phyloP scores from a whole-genome alignment of 495 filamentous ascomycete species.

The Aspergillus nidulans region DNA sequence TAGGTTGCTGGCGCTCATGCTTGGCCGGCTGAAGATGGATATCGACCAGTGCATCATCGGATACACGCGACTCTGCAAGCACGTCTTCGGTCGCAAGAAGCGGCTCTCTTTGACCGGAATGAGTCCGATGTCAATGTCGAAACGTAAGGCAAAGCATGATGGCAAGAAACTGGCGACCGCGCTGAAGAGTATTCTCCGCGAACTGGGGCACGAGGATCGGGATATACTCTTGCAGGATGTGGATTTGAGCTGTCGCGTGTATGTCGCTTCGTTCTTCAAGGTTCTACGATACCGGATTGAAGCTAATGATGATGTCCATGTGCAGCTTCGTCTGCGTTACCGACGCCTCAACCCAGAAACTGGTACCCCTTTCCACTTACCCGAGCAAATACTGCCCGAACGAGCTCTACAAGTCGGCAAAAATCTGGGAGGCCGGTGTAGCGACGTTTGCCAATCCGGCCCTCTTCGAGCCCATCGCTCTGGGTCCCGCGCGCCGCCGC shows the following conservation, averaged over 20 bases:
- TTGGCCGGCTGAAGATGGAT: constrained; percentile 41
- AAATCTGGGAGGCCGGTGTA: constrained; percentile 45
- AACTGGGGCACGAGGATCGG: constrained; percentile 26
- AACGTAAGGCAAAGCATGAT: constrained; percentile 36
- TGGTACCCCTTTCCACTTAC: constrained; percentile 43
- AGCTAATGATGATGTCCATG: background rate
- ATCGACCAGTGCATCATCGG: constrained; percentile 45
- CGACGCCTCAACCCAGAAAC: constrained; percentile 35
- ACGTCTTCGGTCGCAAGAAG: constrained; percentile 35
- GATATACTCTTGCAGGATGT: constrained; percentile 38
- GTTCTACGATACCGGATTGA: background rate
- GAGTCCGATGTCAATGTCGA: background rate
- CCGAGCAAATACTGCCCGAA: constrained; percentile 29
- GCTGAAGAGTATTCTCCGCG: constrained; percentile 36
- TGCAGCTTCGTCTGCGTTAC: constrained; percentile 51
- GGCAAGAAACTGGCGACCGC: constrained; percentile 33
- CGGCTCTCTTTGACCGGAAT: constrained; percentile 24
- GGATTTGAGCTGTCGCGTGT: constrained; percentile 36
- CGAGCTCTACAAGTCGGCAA: constrained; percentile 33
- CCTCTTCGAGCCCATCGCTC: constrained; percentile 44
- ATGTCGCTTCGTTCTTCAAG: constrained; percentile 4
- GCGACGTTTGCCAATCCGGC: constrained; percentile 42
- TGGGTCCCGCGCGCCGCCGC: constrained; percentile 26
- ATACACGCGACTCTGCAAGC: constrained; percentile 33
- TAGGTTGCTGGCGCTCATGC: constrained; percentile 37